Evolutionary conservation across 768 basidiomycete genomes (phyloP).

Genomic region (Collybia sp.): DNA sequence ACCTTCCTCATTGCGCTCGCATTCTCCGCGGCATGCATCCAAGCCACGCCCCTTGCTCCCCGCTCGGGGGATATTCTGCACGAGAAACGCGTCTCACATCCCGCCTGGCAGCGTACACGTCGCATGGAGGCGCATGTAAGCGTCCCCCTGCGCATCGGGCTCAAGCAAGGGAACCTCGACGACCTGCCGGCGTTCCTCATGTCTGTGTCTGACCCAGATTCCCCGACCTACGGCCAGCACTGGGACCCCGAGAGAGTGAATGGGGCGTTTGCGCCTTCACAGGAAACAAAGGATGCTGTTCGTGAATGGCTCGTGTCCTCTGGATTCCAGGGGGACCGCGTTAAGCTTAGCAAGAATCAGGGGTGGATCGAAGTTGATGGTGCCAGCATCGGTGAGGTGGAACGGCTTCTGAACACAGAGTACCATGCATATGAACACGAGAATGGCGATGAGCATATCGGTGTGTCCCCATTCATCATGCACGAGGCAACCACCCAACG

Average conservation of each 20-base stretch:
- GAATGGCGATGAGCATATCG: constrained; percentile 23
- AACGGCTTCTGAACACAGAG: constrained; percentile 22
- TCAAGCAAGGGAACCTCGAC: constrained; percentile 28
- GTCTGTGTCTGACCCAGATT: constrained; percentile 29
- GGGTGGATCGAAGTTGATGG: constrained; percentile 27
- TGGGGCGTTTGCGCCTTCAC: constrained; percentile 22
- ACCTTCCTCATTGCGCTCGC: neutral
- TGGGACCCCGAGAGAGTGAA: constrained; percentile 25
- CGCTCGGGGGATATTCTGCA: constrained; percentile 14
- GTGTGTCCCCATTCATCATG: constrained; percentile 9
- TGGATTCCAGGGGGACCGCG: constrained; percentile 17
- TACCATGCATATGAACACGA: constrained; percentile 27
- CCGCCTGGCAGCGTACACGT: constrained; percentile 10
- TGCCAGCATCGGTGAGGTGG: constrained; percentile 23
- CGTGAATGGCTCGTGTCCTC: constrained; percentile 21
- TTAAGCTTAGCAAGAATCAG: constrained; percentile 16
- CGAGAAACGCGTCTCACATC: constrained; percentile 17
- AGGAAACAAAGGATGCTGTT: constrained; percentile 20
- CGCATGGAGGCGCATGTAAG: constrained; percentile 14
- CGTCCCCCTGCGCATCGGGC: constrained; percentile 28
- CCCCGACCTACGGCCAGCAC: constrained; percentile 28
- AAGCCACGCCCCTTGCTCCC: too few species aligned
- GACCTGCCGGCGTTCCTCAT: constrained; percentile 22
- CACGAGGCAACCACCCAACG: neutral
- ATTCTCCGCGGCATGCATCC: neutral